Evolutionary conservation across 495 filamentous ascomycete species (phyloP), one percentile per base, ranked within the genome.

Genomic region (Talaromyces adpressus): DNA sequence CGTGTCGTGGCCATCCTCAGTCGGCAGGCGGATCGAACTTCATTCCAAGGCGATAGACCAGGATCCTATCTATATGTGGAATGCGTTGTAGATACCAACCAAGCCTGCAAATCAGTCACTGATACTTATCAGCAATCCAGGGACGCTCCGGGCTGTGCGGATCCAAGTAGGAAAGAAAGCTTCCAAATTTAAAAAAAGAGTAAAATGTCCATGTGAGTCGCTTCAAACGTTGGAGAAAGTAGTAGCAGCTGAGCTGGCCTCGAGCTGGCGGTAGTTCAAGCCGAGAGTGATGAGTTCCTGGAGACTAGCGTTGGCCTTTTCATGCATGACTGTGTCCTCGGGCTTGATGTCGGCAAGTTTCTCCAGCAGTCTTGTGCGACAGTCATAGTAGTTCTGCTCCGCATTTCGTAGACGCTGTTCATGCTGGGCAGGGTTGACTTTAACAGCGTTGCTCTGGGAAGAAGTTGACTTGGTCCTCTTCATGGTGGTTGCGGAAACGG

Each of bases 221-320:
- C 14, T 71, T 78, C 71, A 78, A 14, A 76, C 59, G 64, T 75
- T 73, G 20, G 72, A 59, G 32, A 76, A 69, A 51, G 75, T 70
- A 54, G 73, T 69, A 61, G 72, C 71, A 57, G 75, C 75, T 49
- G 79, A 75, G 71, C 78, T 77, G 63, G 78, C 77, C 65, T 79
- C 77, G 47, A 78, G 71, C 45, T 78, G 77, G 47, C 78, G 78
- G 70, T 75, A 79, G 69, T 72, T 77, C 65, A 81, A 57, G 14
- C 78, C 76, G 11, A 81, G 67, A 18, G 78, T 79, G 63, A 76
- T 78, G 25, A 81, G 67, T 59, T 81, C 78, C 69, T 81, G 77
- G 58, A 81, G 73, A 66, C 77, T 75, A 61, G 78, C 77, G 66
- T 81, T 81, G 65, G 78, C 77, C 71, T 77, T 77, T 64, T 81